Evolutionary conservation across 2,329 filamentous ascomycete species (phyloP).

Genomic region (Colletotrichum sp.): DNA sequence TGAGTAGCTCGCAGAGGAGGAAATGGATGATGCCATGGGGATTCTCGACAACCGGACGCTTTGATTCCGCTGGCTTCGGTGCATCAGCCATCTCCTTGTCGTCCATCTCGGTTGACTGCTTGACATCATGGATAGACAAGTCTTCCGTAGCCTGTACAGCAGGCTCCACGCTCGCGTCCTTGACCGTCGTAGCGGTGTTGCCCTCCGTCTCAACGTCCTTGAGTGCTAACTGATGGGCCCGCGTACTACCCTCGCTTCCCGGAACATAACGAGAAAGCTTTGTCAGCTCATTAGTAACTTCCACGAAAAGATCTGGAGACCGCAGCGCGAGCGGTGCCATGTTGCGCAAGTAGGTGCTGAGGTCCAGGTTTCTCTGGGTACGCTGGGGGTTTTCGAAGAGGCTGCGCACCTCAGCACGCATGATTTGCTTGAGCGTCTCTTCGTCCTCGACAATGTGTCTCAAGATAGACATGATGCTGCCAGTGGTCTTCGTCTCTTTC

Average conservation of each 20-base stretch:
- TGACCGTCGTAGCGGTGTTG: conserved; percentile 3
- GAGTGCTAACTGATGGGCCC: conserved; percentile 42
- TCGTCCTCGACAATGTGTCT: conserved; percentile 96
- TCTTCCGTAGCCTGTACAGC: conserved; percentile 51
- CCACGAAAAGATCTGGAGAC: conserved; percentile 83
- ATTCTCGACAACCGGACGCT: conserved; percentile 85
- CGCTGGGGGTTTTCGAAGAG: conserved; percentile 67
- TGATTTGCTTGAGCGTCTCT: conserved; percentile 86
- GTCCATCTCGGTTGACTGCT: conserved; percentile 62
- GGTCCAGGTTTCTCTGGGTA: conserved; percentile 66
- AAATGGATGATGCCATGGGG: conserved; percentile 96
- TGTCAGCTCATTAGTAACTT: conserved; percentile 84
- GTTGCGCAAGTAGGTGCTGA: conserved; percentile 74
- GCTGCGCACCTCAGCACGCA: conserved; percentile 86
- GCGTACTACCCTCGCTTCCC: conserved; percentile 36
- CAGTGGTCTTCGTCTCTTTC: conserved; percentile 54
- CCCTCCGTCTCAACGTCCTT: conserved; percentile 38
- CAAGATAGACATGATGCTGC: conserved; percentile 81
- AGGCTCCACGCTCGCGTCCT: conserved; percentile 39
- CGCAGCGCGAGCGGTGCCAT: conserved; percentile 82
- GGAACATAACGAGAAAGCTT: conserved; percentile 69
- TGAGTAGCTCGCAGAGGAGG: conserved; percentile 87
- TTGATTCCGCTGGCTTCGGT: conserved; percentile 72
- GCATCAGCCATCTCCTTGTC: conserved; percentile 69
- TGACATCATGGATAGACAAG: conserved; percentile 57